Evolutionary conservation across 2,329 filamentous ascomycete species (phyloP), one percentile per base, ranked within the genome.

Genomic region (Pestalotiopsis sp.): DNA sequence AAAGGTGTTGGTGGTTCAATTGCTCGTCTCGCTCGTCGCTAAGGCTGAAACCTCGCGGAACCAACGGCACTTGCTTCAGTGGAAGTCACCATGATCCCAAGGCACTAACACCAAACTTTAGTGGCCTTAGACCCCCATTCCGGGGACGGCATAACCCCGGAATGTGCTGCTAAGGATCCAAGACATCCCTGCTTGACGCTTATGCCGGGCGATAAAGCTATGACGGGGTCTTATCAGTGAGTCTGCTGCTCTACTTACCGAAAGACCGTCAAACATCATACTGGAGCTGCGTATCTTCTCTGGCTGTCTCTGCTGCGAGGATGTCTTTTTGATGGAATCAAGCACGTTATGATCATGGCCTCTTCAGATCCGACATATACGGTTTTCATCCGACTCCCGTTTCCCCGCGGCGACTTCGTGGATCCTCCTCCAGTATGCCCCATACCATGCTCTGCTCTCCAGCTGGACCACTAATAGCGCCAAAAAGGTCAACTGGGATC

Each of bases 311-410:
- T 49, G 52, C 52, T 49, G 36, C 52, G 52, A 69, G 39, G 36
- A 56, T 66, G 57, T 61, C 69, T 65, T 70, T 69, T 61, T 64
- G 60, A 67, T 59, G 60, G 73, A 69, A 62, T 70, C 49, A 41
- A 73, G 57, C 38, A 75, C 71, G 68, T 70, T 66, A 70, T 72
- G 68, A 71, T 61, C 71, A 74, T 77, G 74, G 73, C 75, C 41
- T 75, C 74, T 65, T 66, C 88, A 81, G 86, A 89, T 66, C 85
- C 87, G 58, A 84, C 80, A 45, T 91, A 89, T 78, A 97, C 93
- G 14, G 91, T 97, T 69, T 93, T 97, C 76, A 89, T 99, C 72
- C 88, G 95, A 71, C 87, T 98, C n/a, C 96, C 96, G 27, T 97
- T 97, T 76, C 89, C 92, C 45, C 89, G 96, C 68, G 92, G 92